Evolutionary conservation across 441 rosid genomes (phyloP).

Genomic region (Euphorbia corollata): DNA sequence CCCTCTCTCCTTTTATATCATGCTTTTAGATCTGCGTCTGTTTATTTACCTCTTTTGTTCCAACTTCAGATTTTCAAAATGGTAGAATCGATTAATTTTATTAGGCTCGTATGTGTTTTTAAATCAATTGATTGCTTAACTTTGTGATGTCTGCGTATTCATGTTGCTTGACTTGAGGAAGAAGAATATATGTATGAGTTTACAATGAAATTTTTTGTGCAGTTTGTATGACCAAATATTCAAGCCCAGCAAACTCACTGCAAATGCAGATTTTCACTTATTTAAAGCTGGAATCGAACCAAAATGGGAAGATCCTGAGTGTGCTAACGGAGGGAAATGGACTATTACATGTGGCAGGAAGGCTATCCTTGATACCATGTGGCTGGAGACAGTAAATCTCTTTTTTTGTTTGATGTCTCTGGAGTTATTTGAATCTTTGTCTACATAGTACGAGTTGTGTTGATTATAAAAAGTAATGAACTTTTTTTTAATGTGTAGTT

Average conservation of each 20-base stretch:
- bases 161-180: not conserved
- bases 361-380: slow-evolving; percentile 51
- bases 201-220: slow-evolving; percentile 11
- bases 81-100: not conserved
- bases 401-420: not conserved
- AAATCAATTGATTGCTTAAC: not conserved
- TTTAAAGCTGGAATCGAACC: slow-evolving; percentile 87
- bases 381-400: slow-evolving; percentile 67
- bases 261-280: slow-evolving; percentile 68
- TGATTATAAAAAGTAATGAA: too few relatives aligned
- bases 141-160: not conserved
- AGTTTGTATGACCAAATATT: slow-evolving; percentile 74
- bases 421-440: not conserved
- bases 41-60: not conserved
- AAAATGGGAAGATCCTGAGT: slow-evolving; percentile 95
- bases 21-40: not conserved
- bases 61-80: too few relatives aligned
- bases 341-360: slow-evolving; percentile 41
- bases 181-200: not conserved
- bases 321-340: slow-evolving; percentile 94
- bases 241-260: slow-evolving; percentile 63
- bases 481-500: slow-evolving; percentile 30
- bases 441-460: not conserved
- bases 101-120: not conserved
- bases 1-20: not conserved